Percentiles rank a stretch among this genome's conserved stretches.
phyloP scores from a whole-genome alignment of 305 asterid genomes.

The Fraxinus baroniana region DNA sequence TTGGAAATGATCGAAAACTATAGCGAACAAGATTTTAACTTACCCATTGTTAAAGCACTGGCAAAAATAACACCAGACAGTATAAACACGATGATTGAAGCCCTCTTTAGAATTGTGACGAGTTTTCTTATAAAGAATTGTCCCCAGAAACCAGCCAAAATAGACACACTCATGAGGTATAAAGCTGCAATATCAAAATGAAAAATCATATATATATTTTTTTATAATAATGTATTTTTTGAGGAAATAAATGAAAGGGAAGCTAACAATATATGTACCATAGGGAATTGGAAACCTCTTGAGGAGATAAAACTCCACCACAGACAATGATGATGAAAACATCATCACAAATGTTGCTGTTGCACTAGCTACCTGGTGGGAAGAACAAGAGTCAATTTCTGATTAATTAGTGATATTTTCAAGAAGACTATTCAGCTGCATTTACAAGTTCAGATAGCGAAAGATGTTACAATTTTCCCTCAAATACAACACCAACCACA shows the following conservation, averaged over 20 bases:
- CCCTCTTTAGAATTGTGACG: constrained; percentile 58
- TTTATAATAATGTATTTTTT: neutral
- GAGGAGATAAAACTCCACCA: constrained; percentile 94
- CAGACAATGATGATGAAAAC: constrained; percentile 95
- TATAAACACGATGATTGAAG: constrained; percentile 79
- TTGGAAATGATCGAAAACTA: neutral
- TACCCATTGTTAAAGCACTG: constrained; percentile 96
- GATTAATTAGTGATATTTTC: neutral
- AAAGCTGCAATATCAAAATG: constrained; percentile 47
- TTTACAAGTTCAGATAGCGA: neutral
- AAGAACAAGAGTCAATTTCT: neutral
- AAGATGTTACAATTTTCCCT: neutral
- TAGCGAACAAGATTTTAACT: neutral
- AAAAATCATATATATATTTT: neutral
- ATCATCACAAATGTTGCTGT: constrained; percentile 98
- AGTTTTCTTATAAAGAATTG: constrained; percentile 69
- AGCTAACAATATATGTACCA: constrained; percentile 39
- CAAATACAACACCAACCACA: neutral
- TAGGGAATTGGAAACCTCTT: constrained; percentile 88
- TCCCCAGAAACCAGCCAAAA: constrained; percentile 99
- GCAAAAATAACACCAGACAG: constrained; percentile 93
- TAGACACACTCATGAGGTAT: constrained; percentile 72
- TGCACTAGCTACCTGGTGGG: constrained; percentile 89
- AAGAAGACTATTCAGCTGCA: neutral
- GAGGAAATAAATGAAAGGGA: neutral